Base-by-base conservation (phyloP, 2,329 filamentous ascomycete species). In the Xylariales sp. region DNA sequence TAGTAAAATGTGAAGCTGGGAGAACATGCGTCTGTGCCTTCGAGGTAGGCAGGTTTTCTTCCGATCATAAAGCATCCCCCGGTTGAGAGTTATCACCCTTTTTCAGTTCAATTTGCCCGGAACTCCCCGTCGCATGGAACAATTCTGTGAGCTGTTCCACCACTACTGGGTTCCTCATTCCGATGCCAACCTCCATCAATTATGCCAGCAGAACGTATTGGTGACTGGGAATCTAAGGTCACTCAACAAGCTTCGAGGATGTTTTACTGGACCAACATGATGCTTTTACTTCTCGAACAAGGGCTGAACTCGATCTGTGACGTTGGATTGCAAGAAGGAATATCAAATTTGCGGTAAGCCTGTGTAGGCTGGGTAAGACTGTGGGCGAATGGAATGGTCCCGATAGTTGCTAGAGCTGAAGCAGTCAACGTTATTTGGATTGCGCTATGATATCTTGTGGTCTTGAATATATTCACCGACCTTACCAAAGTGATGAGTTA, bases 251-350 rank as follows among this genome's bases (percentile, higher is more conserved):
- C 70, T 47, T 84, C 85, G 50, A 77, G 85, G 53, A 79, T 79
- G 50, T 62, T 66, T 15, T 81, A 78, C 57, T 76, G 77, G 64
- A 78, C 78, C n/a, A 8, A 8, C 18, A 73, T 74, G 47, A 78
- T 89, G 66, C 87, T 87, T 32, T 70, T 72, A 40, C 86, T 86
- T 19, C 67, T 91, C 34, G 64, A 67, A 37, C 73, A 70, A 76
- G 74, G 54, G 76, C 76, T 29, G 87, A 93, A 59, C 66, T 86
- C 46, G 76, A 83, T 29, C 90, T 90, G 85, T 88, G 87, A 76
- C 76, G 75, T 65, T 93, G 35, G 69, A 79, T 24, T 81, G 78
- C 57, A 74, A 76, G 33, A 65, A 55, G 20, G 61, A 55, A 38
- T 94, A 88, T 58, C 81, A 90, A 53, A 78, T 81, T 48, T 93